Percentiles rank a stretch among this genome's conserved stretches.
phyloP scores from a whole-genome alignment of 345 rosid genomes.

The Brassica rapa region DNA sequence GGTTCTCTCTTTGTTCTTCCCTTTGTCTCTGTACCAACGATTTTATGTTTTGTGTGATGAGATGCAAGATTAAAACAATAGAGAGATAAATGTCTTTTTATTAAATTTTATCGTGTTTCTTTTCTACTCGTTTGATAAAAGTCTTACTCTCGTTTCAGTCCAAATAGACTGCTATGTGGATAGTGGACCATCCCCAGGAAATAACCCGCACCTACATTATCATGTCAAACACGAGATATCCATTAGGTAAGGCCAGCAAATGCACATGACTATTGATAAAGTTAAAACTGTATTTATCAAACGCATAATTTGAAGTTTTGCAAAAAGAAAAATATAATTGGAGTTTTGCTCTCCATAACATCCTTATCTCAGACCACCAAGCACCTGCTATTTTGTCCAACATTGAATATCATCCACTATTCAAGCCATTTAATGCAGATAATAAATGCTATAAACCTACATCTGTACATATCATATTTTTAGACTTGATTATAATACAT shows the following conservation, averaged over 20 bases:
- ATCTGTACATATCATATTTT: not conserved
- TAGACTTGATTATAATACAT: not conserved
- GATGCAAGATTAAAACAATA: constrained; percentile 16
- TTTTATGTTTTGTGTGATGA: constrained; percentile 27
- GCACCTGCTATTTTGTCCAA: constrained; percentile 17
- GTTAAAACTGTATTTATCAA: constrained; percentile 17
- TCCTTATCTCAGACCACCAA: constrained; percentile 20
- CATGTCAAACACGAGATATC: constrained; percentile 11
- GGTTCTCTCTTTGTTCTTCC: constrained; percentile 8
- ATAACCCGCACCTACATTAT: not conserved
- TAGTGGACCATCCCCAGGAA: not conserved
- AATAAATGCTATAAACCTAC: constrained; percentile 17
- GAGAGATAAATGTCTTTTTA: not conserved
- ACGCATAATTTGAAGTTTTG: not conserved
- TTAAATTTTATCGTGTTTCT: not conserved
- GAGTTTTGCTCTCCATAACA: not conserved
- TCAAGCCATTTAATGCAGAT: constrained; percentile 18
- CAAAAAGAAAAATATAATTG: no score
- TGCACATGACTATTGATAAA: not conserved
- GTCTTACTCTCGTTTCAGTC: not conserved
- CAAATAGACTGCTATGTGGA: constrained; percentile 4
- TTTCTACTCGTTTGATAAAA: not conserved
- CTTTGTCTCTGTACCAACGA: constrained; percentile 14
- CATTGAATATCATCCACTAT: constrained; percentile 11
- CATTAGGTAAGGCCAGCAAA: not conserved